phyloP scores from a whole-genome alignment of 495 filamentous ascomycete genomes.

The Stereocaulon alpinum region DNA sequence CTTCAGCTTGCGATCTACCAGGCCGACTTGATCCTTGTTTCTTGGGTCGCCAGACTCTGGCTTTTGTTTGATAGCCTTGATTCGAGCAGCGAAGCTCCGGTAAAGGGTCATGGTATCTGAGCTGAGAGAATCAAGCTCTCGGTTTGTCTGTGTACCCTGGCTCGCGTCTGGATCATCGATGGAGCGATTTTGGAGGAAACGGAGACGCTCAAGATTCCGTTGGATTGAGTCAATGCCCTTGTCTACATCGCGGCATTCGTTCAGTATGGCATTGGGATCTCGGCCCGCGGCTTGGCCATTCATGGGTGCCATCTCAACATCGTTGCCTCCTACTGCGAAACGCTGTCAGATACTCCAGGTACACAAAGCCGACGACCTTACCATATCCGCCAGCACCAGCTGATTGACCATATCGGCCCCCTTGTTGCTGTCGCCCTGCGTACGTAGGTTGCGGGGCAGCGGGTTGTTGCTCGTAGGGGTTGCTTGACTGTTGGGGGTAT shows the following conservation, averaged over 20 bases:
- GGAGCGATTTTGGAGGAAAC: constrained; percentile 45
- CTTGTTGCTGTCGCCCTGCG: constrained; percentile 27
- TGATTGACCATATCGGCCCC: constrained; percentile 34
- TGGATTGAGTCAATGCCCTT: constrained; percentile 67
- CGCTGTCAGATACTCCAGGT: constrained; percentile 16
- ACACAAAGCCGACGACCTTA: constrained; percentile 22
- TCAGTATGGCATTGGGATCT: constrained; percentile 65
- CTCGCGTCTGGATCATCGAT: constrained; percentile 50
- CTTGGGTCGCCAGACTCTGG: constrained; percentile 58
- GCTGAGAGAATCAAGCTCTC: constrained; percentile 47
- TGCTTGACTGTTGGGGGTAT: constrained; percentile 28
- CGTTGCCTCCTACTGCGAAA: constrained; percentile 29
- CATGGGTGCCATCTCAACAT: constrained; percentile 56
- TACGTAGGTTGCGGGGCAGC: constrained; percentile 24
- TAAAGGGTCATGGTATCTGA: constrained; percentile 73
- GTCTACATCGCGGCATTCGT: constrained; percentile 72
- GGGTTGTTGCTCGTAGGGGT: constrained; percentile 38
- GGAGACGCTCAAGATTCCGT: constrained; percentile 47
- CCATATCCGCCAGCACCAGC: constrained; percentile 32
- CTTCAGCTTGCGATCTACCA: constrained; percentile 67
- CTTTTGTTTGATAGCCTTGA: constrained; percentile 69
- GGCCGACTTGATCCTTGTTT: constrained; percentile 68
- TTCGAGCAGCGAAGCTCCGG: constrained; percentile 58
- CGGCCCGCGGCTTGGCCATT: constrained; percentile 36
- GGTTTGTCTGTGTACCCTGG: constrained; percentile 38